These are phyloP conservation scores for Torulaspora gathmanii DNA, from an alignment of 805 yeast genomes.

Conservation along the genomic window DNA sequence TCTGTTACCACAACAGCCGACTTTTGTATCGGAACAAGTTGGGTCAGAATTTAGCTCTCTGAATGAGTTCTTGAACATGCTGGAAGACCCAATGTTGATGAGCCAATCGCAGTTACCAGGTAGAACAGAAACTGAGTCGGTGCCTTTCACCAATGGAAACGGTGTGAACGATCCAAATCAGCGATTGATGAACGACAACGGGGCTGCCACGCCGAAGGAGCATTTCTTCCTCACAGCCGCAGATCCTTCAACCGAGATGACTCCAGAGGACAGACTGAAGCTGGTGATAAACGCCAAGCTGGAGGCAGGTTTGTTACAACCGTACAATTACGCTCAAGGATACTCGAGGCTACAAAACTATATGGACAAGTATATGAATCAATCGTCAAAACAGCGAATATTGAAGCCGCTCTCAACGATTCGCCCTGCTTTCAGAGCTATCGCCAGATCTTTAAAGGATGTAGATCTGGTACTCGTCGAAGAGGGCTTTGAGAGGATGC, in stretches of 20 bases:
- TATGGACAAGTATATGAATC: conserved; percentile 90
- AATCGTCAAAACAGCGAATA: conserved; percentile 76
- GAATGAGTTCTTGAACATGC: conserved; percentile 83
- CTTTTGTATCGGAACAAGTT: conserved; percentile 85
- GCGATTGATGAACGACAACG: not conserved
- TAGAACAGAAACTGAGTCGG: not conserved
- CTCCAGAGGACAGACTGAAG: conserved; percentile 88
- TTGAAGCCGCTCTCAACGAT: conserved; percentile 79
- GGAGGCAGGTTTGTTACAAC: conserved; percentile 88
- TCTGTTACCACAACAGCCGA: conserved; percentile 55
- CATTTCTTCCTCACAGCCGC: conserved; percentile 95
- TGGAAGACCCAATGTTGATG: conserved; percentile 65
- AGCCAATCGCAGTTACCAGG: not conserved
- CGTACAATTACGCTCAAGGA: conserved; percentile 91
- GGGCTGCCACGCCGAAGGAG: conserved; percentile 73
- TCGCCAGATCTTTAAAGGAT: conserved; percentile 84
- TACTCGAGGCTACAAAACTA: conserved; percentile 83
- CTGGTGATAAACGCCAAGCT: conserved; percentile 92
- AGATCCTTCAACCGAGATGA: conserved; percentile 89
- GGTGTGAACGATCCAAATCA: conserved; percentile 21
- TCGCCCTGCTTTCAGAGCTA: conserved; percentile 89
- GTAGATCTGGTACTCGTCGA: conserved; percentile 89
- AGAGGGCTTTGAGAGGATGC: conserved; percentile 89
- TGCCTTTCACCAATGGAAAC: not conserved
- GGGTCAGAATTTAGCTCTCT: conserved; percentile 88